phyloP scores from a whole-genome alignment of 768 basidiomycete species.

The Pleurotus tuber-regium region DNA sequence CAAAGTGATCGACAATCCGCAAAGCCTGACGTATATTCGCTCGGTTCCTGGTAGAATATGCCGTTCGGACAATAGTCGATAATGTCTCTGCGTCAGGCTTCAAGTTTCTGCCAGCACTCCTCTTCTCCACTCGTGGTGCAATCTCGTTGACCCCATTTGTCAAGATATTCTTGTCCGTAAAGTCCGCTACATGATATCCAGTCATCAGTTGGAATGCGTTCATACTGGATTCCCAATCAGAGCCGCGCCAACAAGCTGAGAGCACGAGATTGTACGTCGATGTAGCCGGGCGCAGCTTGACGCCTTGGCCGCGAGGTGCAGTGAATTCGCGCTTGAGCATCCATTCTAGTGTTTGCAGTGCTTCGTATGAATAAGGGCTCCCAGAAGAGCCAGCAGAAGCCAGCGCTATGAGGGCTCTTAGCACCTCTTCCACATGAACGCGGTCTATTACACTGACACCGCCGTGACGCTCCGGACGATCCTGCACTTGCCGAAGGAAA shows the following conservation, averaged over 20 bases:
- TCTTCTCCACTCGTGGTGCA: slow-evolving; percentile 39
- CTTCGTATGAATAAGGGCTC: slow-evolving; percentile 32
- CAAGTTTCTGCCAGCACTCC: slow-evolving; percentile 41
- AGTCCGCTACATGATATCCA: slow-evolving; percentile 55
- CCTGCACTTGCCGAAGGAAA: slow-evolving; percentile 59
- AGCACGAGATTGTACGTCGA: slow-evolving; percentile 63
- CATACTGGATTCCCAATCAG: slow-evolving; percentile 59
- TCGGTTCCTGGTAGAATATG: slow-evolving; percentile 49
- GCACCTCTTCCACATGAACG: slow-evolving; percentile 59
- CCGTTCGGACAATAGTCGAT: slow-evolving; percentile 55
- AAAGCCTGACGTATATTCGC: slow-evolving; percentile 58
- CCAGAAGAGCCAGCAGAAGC: slow-evolving; percentile 31
- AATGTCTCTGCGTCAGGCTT: slow-evolving; percentile 51
- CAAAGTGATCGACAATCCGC: slow-evolving; percentile 52
- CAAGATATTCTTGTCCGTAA: slow-evolving; percentile 44
- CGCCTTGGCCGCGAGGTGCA: slow-evolving; percentile 29
- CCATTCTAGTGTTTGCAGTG: slow-evolving; percentile 64
- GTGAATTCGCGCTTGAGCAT: slow-evolving; percentile 57
- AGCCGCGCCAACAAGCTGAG: slow-evolving; percentile 58
- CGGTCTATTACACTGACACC: slow-evolving; percentile 43
- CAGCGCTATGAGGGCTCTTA: slow-evolving; percentile 49
- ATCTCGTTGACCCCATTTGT: neutral
- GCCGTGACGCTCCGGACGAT: slow-evolving; percentile 36
- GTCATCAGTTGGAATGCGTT: slow-evolving; percentile 72
- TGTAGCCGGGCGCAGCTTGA: slow-evolving; percentile 43